Base-by-base conservation (phyloP, 129 eudicot species). In the Solidago caesia region DNA sequence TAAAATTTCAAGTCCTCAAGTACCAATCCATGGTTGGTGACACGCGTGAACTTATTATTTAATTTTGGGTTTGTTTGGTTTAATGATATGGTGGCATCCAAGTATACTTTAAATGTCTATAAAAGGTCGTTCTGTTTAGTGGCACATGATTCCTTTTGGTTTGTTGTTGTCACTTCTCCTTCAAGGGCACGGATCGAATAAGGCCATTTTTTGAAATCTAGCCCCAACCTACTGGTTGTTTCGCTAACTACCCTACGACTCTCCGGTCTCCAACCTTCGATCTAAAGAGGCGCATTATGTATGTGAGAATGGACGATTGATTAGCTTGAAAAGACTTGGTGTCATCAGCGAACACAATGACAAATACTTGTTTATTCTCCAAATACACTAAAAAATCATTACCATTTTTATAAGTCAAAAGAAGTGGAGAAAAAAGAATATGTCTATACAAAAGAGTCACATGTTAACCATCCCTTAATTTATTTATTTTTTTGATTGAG, bases 131-230 rank as follows among this genome's bases (percentile, higher is more conserved):
- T 13, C 49, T 55, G 11, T 41, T 39, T 55, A 39, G 29, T 55
- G 64, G 42, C 65, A 71, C 42, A 55, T 71, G 75, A 71, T 71
- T 55, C 66, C 52, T 43, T 41, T 66, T 53, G 53, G 65, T 71
- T 15, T 41, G 53, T 71, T 48, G 61, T 6, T 71, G 65, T 43
- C 55, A 41, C 75, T 53, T 71, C 33, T n/a, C 75, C 47, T 71
- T 5, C 13, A 69, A 71, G 64, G 64, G 64, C 42, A 71, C 75
- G 44, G 67, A 42, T 66, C 75, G 67, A 44, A 42, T 66, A 66
- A 43, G 13, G 41, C 15, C 49, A 39, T 70, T 53, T 51, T 70
- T 26, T 52, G 0, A n/a, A n/a, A 52, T 39, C 4, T 69, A 29
- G 46, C 29, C 65, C 26, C 64, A 71, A 52, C 51, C 52, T 71